phyloP scores from a whole-genome alignment of 2,329 filamentous ascomycete genomes.

The Colletotrichum sp. region DNA sequence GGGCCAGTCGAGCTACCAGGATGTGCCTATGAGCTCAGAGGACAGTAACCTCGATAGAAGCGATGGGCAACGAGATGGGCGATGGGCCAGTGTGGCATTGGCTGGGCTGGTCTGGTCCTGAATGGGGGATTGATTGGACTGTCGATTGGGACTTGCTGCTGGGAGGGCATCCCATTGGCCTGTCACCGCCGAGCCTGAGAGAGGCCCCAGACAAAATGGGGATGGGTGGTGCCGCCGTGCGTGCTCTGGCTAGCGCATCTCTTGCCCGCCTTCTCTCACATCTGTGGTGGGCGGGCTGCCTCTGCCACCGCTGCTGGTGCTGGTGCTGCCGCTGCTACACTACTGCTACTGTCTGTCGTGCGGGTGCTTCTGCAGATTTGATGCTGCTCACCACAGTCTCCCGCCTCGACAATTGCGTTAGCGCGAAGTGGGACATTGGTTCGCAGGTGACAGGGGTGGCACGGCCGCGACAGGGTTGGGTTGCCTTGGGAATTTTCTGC shows the following conservation, averaged over 20 bases:
- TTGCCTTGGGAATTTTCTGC: constrained; percentile 16
- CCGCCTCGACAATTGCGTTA: constrained; percentile 8
- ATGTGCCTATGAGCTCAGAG: background rate
- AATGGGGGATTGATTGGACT: background rate
- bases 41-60: background rate
- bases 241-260: constrained; percentile 4
- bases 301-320: background rate
- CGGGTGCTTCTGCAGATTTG: background rate
- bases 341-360: background rate
- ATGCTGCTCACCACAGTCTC: background rate
- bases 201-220: background rate
- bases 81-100: background rate
- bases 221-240: background rate
- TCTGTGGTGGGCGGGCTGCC: constrained; percentile 3
- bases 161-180: background rate
- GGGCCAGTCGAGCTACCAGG: background rate
- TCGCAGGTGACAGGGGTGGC: background rate
- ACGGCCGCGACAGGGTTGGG: background rate
- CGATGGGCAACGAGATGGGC: constrained; percentile 1
- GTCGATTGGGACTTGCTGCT: background rate
- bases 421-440: background rate
- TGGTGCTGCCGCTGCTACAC: background rate
- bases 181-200: background rate
- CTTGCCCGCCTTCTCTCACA: background rate
- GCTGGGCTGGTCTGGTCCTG: background rate